Percentiles rank a stretch among this genome's conserved stretches.
Conservation (phyloP, 495 filamentous ascomycete genomes). For the Penicillium taxi region DNA sequence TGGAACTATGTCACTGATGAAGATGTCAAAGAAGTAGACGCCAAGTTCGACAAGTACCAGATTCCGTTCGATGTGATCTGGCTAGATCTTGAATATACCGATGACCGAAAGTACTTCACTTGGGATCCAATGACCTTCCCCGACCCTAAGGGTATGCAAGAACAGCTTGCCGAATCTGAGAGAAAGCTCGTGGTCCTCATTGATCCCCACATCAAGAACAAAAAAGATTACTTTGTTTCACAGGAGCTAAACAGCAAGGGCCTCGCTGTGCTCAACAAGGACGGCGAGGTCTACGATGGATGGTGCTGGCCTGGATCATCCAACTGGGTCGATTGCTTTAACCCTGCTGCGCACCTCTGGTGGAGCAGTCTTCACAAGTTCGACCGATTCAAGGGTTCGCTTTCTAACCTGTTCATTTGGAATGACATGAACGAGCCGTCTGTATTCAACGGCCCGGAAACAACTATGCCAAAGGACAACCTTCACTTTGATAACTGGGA, state of each 20-base stretch:
- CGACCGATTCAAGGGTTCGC: slow-evolving; percentile 72
- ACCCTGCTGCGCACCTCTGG: slow-evolving; percentile 77
- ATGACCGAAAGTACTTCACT: slow-evolving; percentile 94
- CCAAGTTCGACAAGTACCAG: slow-evolving; percentile 87
- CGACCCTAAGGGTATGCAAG: slow-evolving; percentile 78
- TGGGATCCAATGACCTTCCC: slow-evolving; percentile 85
- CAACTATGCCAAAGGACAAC: slow-evolving; percentile 95
- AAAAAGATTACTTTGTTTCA: slow-evolving; percentile 63
- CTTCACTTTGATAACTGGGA: slow-evolving; percentile 89
- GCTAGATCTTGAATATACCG: slow-evolving; percentile 95
- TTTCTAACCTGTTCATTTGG: slow-evolving; percentile 86
- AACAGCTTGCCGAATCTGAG: slow-evolving; percentile 72
- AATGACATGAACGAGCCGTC: slow-evolving; percentile 99
- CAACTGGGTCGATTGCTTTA: slow-evolving; percentile 93
- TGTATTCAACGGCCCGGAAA: slow-evolving; percentile 96
- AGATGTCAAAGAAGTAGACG: slow-evolving; percentile 91
- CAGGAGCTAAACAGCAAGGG: slow-evolving; percentile 77
- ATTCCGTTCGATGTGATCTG: slow-evolving; percentile 98
- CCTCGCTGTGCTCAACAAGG: slow-evolving; percentile 79
- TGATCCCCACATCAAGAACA: slow-evolving; percentile 96
- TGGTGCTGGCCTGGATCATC: slow-evolving; percentile 98
- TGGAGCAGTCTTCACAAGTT: slow-evolving; percentile 85
- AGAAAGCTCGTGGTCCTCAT: slow-evolving; percentile 92
- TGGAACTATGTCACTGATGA: slow-evolving; percentile 99
- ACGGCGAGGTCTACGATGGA: slow-evolving; percentile 81